Evolutionary conservation across 2,329 filamentous ascomycete genomes (phyloP).

Genomic region (Monilinia fructicola): DNA sequence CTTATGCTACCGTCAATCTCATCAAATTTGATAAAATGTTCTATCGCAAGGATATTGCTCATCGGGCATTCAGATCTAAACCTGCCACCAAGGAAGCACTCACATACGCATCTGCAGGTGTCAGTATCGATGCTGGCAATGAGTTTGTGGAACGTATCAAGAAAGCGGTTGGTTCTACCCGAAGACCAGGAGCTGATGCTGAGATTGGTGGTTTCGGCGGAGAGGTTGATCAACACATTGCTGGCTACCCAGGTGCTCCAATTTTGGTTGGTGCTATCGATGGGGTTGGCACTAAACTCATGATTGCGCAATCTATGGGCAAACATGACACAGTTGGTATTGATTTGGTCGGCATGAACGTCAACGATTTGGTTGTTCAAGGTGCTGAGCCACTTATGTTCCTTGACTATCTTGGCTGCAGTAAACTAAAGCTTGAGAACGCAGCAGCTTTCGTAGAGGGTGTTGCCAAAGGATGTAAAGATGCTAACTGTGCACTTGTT

Average conservation of each 20-base stretch:
- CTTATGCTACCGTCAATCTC: conserved; percentile 78
- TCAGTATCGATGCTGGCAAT: conserved; percentile 93
- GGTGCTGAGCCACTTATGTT: conserved; percentile 94
- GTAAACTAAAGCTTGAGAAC: conserved; percentile 73
- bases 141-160: conserved; percentile 91
- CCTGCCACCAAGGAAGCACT: conserved; percentile 52
- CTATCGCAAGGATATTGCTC: conserved; percentile 87
- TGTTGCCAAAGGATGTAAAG: conserved; percentile 81
- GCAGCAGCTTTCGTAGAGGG: conserved; percentile 88
- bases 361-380: conserved; percentile 95
- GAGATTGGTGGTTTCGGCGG: conserved; percentile 87
- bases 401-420: conserved; percentile 96
- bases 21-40: conserved; percentile 63
- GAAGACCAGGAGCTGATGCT: conserved; percentile 82
- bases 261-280: conserved; percentile 93
- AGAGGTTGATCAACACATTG: conserved; percentile 72
- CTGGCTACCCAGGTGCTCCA: conserved; percentile 72
- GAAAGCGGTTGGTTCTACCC: conserved; percentile 79
- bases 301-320: conserved; percentile 85
- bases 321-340: conserved; percentile 95
- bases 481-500: conserved; percentile 86
- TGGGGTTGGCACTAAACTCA: conserved; percentile 94
- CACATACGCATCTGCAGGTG: conserved; percentile 90
- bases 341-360: conserved; percentile 82
- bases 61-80: conserved; percentile 61